Evolutionary conservation across 2,329 filamentous ascomycete genomes (phyloP), one percentile per base, ranked within the genome.

Genomic region (Leptographium lundbergii): DNA sequence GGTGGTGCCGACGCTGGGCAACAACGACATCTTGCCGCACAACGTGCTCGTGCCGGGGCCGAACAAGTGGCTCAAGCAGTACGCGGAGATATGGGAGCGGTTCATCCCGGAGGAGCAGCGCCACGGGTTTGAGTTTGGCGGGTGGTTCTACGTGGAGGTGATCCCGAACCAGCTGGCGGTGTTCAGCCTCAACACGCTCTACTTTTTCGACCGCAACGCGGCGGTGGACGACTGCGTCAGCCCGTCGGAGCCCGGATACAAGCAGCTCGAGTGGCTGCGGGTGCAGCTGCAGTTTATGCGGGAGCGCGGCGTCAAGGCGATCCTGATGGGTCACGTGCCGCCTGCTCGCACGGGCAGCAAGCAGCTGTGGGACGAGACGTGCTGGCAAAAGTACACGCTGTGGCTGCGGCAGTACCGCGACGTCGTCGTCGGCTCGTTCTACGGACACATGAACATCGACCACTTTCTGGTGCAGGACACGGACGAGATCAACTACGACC

Each of bases 371-470:
- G 91, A 96, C 65, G 92, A 97, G 76, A 91, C 88, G 0, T 99
- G 94, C 74, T 99, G 92, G 91, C 92, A 96, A 70, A 96, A 95
- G 70, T 99, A 96, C 72, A 88, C 90, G 0, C 75, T 97, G 4
- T 97, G 91, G 90, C 75, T 92, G 67, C 81, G 84, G 65, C 90
- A 95, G 70, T 99, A 91, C 71, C 87, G 94, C 39, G 94, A 99
- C 70, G 86, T 99, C 45, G 79, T 99, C 24, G 79, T 91, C 24
- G 84, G 82, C 14, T 84, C 84, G 29, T 68, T 95, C 6, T 99
- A 88, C 68, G 94, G 92, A 1, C 94, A 99, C 70, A 97, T 99
- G 94, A 99, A 99, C 68, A 88, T 96, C 64, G 94, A 99, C 67
- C 94, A 99, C 71, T 99, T 99, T 72, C 81, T 97, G 68, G 75